phyloP scores from a whole-genome alignment of 495 filamentous ascomycete species.

The Penicillium manginii region DNA sequence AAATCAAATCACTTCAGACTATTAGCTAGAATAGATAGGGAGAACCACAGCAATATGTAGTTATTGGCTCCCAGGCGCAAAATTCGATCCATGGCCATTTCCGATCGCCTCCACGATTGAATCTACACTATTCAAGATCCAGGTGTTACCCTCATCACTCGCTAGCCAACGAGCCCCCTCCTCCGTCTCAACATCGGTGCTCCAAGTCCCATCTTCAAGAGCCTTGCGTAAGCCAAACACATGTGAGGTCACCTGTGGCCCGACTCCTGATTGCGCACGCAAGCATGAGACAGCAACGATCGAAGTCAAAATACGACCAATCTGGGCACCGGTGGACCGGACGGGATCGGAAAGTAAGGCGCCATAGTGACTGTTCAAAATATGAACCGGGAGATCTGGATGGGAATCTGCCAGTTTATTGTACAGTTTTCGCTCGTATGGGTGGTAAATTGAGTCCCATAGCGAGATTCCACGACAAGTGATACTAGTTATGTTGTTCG shows the following conservation, averaged over 20 bases:
- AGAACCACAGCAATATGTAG: slow-evolving; percentile 36
- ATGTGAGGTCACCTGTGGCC: slow-evolving; percentile 76
- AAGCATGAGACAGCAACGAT: slow-evolving; percentile 71
- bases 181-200: slow-evolving; percentile 54
- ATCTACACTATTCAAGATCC: slow-evolving; percentile 73
- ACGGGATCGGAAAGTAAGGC: slow-evolving; percentile 69
- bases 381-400: slow-evolving; percentile 78
- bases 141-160: slow-evolving; percentile 71
- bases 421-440: slow-evolving; percentile 70
- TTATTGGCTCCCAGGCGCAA: slow-evolving; percentile 59
- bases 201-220: slow-evolving; percentile 64
- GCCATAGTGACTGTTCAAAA: slow-evolving; percentile 71
- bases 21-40: too few species aligned
- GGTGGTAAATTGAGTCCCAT: slow-evolving; percentile 74
- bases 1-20: too few species aligned
- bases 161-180: slow-evolving; percentile 67
- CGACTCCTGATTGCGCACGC: slow-evolving; percentile 75
- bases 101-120: slow-evolving; percentile 66
- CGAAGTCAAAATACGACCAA: slow-evolving; percentile 67
- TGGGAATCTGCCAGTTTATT: slow-evolving; percentile 68
- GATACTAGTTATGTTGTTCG: slow-evolving; percentile 54
- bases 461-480: slow-evolving; percentile 59
- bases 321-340: slow-evolving; percentile 51
- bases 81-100: slow-evolving; percentile 57
- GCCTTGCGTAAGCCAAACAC: slow-evolving; percentile 75